Evolutionary conservation across 2,329 filamentous ascomycete species (phyloP).

Genomic region (Verticillium nubilum): DNA sequence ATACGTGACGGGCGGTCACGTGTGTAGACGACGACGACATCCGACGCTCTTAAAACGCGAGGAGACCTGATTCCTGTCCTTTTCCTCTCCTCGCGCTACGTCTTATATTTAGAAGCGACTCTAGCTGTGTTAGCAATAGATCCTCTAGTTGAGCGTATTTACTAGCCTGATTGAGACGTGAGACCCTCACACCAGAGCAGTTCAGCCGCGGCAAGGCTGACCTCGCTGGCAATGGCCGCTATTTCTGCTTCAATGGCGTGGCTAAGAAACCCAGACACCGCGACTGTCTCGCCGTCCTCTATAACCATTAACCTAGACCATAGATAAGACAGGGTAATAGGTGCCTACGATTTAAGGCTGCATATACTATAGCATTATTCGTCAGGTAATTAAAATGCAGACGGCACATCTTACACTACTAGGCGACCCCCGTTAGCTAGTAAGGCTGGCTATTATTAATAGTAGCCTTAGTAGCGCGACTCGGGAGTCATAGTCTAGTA

Average conservation of each 20-base stretch:
- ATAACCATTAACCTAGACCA: slow-evolving; percentile 24
- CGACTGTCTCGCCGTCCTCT: slow-evolving; percentile 25
- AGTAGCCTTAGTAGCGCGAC: slow-evolving; percentile 18
- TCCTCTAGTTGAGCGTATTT: too few relatives aligned
- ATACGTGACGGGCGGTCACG: background rate
- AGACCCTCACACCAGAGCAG: background rate
- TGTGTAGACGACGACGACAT: background rate
- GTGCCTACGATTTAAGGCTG: slow-evolving; percentile 15
- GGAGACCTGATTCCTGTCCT: too few relatives aligned
- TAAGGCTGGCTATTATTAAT: slow-evolving; percentile 15
- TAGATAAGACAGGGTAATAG: slow-evolving; percentile 4
- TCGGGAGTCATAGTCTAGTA: slow-evolving; percentile 17
- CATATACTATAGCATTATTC: slow-evolving; percentile 20
- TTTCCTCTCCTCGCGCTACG: too few relatives aligned
- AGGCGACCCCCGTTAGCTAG: slow-evolving; percentile 15
- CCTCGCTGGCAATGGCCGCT: background rate
- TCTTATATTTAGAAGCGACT: too few relatives aligned
- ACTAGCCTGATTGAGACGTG: too few relatives aligned
- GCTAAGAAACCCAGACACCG: slow-evolving; percentile 18
- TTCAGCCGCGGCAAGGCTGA: too few relatives aligned
- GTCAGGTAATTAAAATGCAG: slow-evolving; percentile 20
- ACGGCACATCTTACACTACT: slow-evolving; percentile 14
- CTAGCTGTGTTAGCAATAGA: too few relatives aligned
- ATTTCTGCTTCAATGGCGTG: slow-evolving; percentile 19
- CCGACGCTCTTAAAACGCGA: too few relatives aligned